Evolutionary conservation across 2,329 filamentous ascomycete species (phyloP), one percentile per base, ranked within the genome.

Genomic region (Sporothrix dimorphospora): DNA sequence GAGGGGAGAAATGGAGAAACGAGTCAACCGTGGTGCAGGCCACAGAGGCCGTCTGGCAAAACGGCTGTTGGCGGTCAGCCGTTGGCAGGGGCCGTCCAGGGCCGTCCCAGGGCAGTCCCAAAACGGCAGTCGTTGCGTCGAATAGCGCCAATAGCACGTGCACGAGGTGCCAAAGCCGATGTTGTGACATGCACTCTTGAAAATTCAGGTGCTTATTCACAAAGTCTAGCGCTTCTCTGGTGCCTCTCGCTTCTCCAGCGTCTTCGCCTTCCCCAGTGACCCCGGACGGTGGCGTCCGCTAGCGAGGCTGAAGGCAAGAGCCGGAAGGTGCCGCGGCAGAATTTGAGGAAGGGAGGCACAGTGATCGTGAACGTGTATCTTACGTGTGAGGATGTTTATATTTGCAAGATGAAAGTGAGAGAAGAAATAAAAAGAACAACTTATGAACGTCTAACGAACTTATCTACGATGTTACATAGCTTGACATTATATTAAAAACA

Each of bases 121-220:
- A 45, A 65, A 27, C 1, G 59, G 59, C n/a, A 65, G 24, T 3
- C 27, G 59, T 65, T 45, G 21, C 59, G 59, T 65, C 38, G 14
- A 45, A 45, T 65, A 65, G 59, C 38, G 38, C 59, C 38, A 19
- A 19, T 7, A 14, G 42, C 59, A 65, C 38, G n/a, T 65, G 59
- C 30, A 40, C 16, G 19, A 19, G 6, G 16, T 19, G 16, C 45
- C 6, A 34, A 34, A 34, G 30, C 16, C 3, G 45, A 7, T 16
- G 12, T 19, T 47, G 42, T 14, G 6, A 14, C 11, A 14, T 47
- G 2, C 45, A n/a, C n/a, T n/a, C n/a, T 1, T 6, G 8, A 49
- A 49, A n/a, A 8, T 21, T 21, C 7, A n/a, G 34, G 8, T 34
- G 0, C n/a, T 40, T 42, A 14, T 14, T 16, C 38, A 30, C 24